Conservation (phyloP, 345 rosid species). For the Excoecaria agallocha region DNA sequence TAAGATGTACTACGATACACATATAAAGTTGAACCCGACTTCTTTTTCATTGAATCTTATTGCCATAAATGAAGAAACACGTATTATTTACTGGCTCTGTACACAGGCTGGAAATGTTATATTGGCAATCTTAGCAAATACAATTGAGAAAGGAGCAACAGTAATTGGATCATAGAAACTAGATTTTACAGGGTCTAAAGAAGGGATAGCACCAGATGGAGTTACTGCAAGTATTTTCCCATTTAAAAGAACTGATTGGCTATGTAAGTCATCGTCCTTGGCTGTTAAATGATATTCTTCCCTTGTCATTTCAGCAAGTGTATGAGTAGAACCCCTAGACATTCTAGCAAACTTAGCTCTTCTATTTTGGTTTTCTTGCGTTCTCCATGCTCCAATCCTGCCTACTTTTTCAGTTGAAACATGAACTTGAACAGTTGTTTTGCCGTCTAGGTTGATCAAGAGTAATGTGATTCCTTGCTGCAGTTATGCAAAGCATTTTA, state of each 20-base stretch:
- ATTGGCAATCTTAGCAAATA: conserved; percentile 36
- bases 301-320: conserved; percentile 12
- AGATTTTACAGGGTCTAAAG: conserved; percentile 30
- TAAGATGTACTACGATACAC: background rate
- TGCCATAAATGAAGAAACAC: background rate
- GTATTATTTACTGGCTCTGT: conserved; percentile 1
- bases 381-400: conserved; percentile 13
- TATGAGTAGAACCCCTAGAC: conserved; percentile 22
- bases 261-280: conserved; percentile 38
- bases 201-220: conserved; percentile 38
- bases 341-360: conserved; percentile 28
- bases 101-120: conserved; percentile 35
- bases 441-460: conserved; percentile 47
- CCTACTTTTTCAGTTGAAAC: conserved; percentile 29
- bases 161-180: conserved; percentile 32
- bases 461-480: conserved; percentile 50
- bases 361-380: conserved; percentile 14
- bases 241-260: conserved; percentile 44
- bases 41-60: background rate
- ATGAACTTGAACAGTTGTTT: conserved; percentile 24
- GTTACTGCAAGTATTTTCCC: conserved; percentile 33
- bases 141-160: conserved; percentile 43
- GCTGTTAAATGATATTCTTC: conserved; percentile 53
- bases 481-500: conserved; percentile 2
- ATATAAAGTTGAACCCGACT: background rate